Conservation (phyloP, 73 alveolate species). For the Blepharisma japonicum region DNA sequence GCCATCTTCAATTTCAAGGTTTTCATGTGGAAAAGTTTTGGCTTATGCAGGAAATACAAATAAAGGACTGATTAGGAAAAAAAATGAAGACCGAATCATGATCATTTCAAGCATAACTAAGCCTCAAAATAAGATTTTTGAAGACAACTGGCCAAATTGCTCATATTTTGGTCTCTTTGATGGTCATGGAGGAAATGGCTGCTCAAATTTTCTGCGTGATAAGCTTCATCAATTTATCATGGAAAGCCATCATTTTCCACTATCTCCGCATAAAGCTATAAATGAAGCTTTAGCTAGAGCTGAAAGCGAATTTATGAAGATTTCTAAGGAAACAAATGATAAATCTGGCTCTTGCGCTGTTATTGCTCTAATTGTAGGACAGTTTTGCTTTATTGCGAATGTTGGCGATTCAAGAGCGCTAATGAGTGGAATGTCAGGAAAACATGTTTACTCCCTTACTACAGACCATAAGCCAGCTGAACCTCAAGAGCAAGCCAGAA, state of each 20-base stretch:
- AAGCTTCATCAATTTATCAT: constrained; percentile 51
- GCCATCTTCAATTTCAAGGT: neutral
- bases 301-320: constrained; percentile 48
- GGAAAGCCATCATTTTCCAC: constrained; percentile 44
- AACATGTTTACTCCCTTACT: constrained; percentile 41
- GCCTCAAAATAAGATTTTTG: constrained; percentile 40
- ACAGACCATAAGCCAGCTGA: constrained; percentile 77
- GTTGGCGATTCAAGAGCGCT: constrained; percentile 80
- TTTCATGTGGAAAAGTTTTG: constrained; percentile 68
- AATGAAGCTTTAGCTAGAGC: constrained; percentile 49
- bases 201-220: constrained; percentile 68
- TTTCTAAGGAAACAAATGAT: constrained; percentile 52
- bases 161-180: constrained; percentile 62
- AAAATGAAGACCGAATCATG: constrained; percentile 80
- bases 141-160: constrained; percentile 60
- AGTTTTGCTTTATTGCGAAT: constrained; percentile 68
- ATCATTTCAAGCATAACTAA: constrained; percentile 59
- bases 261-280: constrained; percentile 56
- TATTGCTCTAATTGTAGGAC: constrained; percentile 59
- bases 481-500: constrained; percentile 58
- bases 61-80: constrained; percentile 84
- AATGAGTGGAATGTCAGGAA: constrained; percentile 56
- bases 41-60: constrained; percentile 93
- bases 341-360: constrained; percentile 83
- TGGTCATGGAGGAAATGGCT: constrained; percentile 58